Conservation (phyloP, 306 rosid species). For the Styphnolobium japonicum region DNA sequence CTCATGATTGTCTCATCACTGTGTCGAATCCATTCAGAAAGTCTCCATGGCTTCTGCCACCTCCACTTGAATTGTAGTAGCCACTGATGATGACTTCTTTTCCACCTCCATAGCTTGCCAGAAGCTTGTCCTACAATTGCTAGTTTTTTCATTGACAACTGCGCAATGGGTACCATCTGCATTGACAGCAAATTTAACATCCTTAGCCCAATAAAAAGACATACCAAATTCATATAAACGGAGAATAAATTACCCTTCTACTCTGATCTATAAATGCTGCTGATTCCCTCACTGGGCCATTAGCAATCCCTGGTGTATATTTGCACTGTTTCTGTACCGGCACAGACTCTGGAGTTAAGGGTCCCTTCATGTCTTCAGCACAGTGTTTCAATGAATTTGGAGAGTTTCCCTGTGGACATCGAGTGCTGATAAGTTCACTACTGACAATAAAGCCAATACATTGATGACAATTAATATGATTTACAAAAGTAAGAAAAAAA, state of each 20-base stretch:
- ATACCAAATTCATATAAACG: slow-evolving; percentile 15
- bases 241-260: slow-evolving; percentile 60
- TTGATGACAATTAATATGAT: slow-evolving; percentile 10
- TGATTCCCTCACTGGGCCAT: slow-evolving; percentile 67
- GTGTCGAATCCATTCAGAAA: slow-evolving; percentile 88
- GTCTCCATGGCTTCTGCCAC: slow-evolving; percentile 99
- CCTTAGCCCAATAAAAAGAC: slow-evolving; percentile 26
- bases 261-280: slow-evolving; percentile 68
- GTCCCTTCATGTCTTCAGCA: slow-evolving; percentile 60
- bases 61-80: slow-evolving; percentile 94
- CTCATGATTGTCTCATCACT: slow-evolving; percentile 90
- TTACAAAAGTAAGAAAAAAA: slow-evolving; percentile 4
- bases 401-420: slow-evolving; percentile 52
- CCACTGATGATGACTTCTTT: slow-evolving; percentile 99
- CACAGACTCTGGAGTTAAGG: slow-evolving; percentile 75
- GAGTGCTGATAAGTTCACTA: slow-evolving; percentile 29
- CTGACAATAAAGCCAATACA: background rate
- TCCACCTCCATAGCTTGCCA: slow-evolving; percentile 99
- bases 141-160: slow-evolving; percentile 76
- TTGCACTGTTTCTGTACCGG: slow-evolving; percentile 86
- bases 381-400: slow-evolving; percentile 64
- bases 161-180: slow-evolving; percentile 93
- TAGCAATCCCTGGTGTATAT: slow-evolving; percentile 87
- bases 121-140: slow-evolving; percentile 74
- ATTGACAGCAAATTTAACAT: slow-evolving; percentile 25